Evolutionary conservation across 768 basidiomycete species (phyloP), one percentile per base, ranked within the genome.

Genomic region (Dacryopinax spathularia): DNA sequence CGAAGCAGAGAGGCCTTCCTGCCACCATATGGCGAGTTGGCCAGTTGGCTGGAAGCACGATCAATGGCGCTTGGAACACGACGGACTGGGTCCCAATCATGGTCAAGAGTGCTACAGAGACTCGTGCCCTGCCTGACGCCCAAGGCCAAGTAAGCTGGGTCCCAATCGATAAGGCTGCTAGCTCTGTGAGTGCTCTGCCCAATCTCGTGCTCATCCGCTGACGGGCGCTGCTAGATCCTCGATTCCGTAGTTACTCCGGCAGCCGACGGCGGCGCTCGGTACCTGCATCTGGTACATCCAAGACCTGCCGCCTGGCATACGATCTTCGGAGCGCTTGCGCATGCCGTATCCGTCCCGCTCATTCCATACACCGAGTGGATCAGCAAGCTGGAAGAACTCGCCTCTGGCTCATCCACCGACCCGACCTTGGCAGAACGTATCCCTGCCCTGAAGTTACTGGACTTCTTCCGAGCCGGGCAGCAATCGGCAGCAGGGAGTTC

Each of bases 31-130:
- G 37, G 20, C 62, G 62, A 16, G n/a, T 62, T 27, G 37, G 37
- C 18, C 62, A 62, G 62, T 39, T 62, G 7, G 22, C 37, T 2
- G 62, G 62, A 12, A 10, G 22, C 13, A n/a, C 18, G 27, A 15
- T 25, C 22, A 62, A 62, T n/a, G 62, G 62, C 22, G 34, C 34
- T 29, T 62, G 62, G 62, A 62, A 43, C 27, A 39, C 37, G 4
- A 37, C 62, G 7, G 62, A 62, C 39, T 62, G 62, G 62, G 27
- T 62, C 9, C 62, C 62, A 6, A 39, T 41, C 15, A 29, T 62
- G 27, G 37, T 33, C 13, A 39, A 43, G 27, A 43, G 37, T 25
- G 35, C 37, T 22, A 18, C 18, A 20, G 27, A 10, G 27, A 13
- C 44, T 0, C 37, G 62, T 6, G 62, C 27, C 18, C 25, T 62